phyloP scores from a whole-genome alignment of 257 asterid genomes.

The Lavandula angustifolia region DNA sequence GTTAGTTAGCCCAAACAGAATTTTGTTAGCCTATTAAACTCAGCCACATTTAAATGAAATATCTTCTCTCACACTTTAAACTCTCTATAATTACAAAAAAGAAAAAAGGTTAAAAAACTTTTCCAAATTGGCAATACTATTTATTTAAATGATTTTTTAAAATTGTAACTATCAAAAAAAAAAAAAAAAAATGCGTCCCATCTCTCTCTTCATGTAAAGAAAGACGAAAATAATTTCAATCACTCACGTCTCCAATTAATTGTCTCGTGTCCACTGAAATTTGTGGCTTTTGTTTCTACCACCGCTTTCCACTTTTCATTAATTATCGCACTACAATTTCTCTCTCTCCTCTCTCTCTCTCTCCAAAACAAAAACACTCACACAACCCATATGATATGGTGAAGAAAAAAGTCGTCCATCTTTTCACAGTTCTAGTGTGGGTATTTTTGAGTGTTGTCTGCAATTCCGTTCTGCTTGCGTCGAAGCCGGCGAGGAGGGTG shows the following conservation, averaged over 20 bases:
- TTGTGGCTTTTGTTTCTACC: neutral
- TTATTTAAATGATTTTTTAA: too few relatives aligned
- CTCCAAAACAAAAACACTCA: neutral
- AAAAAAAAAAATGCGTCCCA: too few relatives aligned
- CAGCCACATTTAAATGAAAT: too few relatives aligned
- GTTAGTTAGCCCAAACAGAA: too few relatives aligned
- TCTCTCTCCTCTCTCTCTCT: neutral
- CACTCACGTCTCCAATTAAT: neutral
- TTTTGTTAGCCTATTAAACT: too few relatives aligned
- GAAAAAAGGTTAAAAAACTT: too few relatives aligned
- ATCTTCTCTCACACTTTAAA: too few relatives aligned
- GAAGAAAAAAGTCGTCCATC: neutral
- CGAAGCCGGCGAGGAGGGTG: constrained; percentile 24
- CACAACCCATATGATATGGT: neutral
- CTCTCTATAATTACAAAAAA: too few relatives aligned
- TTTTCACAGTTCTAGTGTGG: neutral
- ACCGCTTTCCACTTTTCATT: neutral
- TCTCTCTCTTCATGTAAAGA: too few relatives aligned
- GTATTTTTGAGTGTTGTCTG: neutral
- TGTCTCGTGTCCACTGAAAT: neutral
- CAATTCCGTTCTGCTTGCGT: neutral
- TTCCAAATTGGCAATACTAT: too few relatives aligned
- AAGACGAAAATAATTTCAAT: too few relatives aligned
- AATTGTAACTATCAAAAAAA: too few relatives aligned
- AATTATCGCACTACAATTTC: neutral